phyloP scores from a whole-genome alignment of 176 grass and related monocot genomes.

The Rhynchospora tenuis region DNA sequence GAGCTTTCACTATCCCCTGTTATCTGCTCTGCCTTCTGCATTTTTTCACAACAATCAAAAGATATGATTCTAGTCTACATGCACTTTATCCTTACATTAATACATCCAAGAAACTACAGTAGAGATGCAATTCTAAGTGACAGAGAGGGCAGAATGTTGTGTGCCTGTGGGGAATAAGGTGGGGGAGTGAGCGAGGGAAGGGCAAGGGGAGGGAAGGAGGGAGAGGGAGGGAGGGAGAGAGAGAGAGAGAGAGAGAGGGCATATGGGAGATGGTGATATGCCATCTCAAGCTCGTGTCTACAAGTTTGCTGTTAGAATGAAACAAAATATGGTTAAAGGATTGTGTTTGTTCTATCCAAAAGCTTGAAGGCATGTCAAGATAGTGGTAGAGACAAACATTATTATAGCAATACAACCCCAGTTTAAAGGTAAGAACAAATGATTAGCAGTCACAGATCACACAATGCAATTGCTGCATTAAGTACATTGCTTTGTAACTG shows the following conservation, averaged over 20 bases:
- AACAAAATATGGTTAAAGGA: not conserved
- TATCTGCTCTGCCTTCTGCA: conserved; percentile 80
- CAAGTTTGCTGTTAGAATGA: not conserved
- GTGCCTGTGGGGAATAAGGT: not conserved
- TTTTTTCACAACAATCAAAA: conserved; percentile 13
- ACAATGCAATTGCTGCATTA: not conserved
- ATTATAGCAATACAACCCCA: not conserved
- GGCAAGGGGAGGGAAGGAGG: not conserved
- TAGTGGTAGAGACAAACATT: not conserved
- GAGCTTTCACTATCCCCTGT: conserved; percentile 67
- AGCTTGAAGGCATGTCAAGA: not conserved
- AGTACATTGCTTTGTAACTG: not conserved
- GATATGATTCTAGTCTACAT: not conserved
- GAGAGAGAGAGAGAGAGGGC: not conserved
- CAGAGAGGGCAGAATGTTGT: not conserved
- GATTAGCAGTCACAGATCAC: not conserved
- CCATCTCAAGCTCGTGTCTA: not conserved
- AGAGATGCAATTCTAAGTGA: not conserved
- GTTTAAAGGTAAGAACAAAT: not conserved
- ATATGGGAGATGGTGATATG: not conserved
- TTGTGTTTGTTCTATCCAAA: not conserved
- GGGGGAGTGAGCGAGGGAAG: not conserved
- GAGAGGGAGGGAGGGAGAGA: not conserved
- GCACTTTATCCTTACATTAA: not conserved
- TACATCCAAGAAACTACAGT: not conserved